phyloP scores from a whole-genome alignment of 1,284 basidiomycete genomes.

The Trichosporon sp. region DNA sequence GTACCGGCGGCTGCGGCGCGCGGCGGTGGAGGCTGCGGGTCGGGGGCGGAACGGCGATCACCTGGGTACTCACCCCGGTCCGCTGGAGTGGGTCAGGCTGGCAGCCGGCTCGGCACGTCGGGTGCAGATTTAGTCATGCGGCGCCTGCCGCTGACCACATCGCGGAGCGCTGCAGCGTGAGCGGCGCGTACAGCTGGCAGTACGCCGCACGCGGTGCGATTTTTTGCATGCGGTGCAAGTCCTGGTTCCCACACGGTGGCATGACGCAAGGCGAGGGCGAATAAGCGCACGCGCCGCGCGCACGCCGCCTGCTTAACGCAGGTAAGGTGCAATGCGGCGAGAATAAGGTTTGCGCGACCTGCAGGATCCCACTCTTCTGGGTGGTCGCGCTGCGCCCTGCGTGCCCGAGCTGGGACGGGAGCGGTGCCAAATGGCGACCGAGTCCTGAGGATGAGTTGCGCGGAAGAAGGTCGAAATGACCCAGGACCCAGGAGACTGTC shows the following conservation, averaged over 20 bases:
- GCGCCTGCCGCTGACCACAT: background rate
- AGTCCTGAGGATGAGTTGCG: too few relatives aligned
- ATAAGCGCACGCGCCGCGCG: too few relatives aligned
- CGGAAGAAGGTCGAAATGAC: background rate
- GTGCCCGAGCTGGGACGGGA: background rate
- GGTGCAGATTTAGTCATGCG: background rate
- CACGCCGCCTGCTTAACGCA: background rate
- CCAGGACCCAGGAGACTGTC: background rate
- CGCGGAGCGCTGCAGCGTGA: too few relatives aligned
- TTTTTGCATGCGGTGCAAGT: background rate
- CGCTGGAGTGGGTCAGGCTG: background rate
- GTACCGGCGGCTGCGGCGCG: too few relatives aligned
- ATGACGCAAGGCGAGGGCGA: background rate
- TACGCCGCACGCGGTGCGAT: background rate
- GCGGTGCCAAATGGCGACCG: background rate
- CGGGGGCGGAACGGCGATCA: too few relatives aligned
- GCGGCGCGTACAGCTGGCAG: too few relatives aligned
- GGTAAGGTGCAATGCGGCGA: background rate
- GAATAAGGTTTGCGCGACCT: background rate
- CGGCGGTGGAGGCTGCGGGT: too few relatives aligned
- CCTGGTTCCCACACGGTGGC: background rate
- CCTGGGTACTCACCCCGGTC: too few relatives aligned
- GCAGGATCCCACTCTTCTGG: background rate
- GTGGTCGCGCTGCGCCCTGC: background rate
- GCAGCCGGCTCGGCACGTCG: background rate